Evolutionary conservation across 805 yeast genomes (phyloP), one percentile per base, ranked within the genome.

Genomic region (Blastobotrys terrestris): DNA sequence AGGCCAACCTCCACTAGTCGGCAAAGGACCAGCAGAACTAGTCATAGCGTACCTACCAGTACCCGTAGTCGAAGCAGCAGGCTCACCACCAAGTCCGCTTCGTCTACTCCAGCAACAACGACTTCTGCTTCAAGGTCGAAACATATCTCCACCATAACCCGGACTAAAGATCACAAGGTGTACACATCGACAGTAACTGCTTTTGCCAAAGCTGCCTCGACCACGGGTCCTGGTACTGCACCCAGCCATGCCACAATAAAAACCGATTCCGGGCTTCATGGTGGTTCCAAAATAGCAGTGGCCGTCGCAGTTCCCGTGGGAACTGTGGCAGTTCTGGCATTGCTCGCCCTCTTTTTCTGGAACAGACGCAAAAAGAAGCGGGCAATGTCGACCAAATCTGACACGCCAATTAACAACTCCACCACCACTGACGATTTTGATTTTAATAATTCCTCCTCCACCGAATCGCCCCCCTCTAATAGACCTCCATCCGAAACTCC

Each of bases 301-400:
- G 48, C 48, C 3, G 48, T 45, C 6, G 48, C 48, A 13, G 48
- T 45, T 14, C 48, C 48, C 8, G 48, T 45, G 3, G 48, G 48
- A n/a, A n/a, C 16, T 7, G 35, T 22, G 7, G 48, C 48, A n/a
- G 13, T 45, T 4, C 18, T 15, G 13, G 16, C 40, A 11, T 21
- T 18, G 19, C 39, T 18, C 3, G 40, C 15, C 5, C 22, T 45
- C 13, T 45, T 45, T 21, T 45, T 45, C 40, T 45, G 48, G 48
- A 11, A 13, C 18, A 39, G 48, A 22, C 15, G 39, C 8, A 8
- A 35, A 14, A 22, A 22, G 21, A 26, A 45, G 39, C 13, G 18
- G 44, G 16, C 44, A 20, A 13, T 13, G 44, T 20, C 16, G 44
- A 7, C 44, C 20, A 41, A 41, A 11, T 3, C 44, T 7, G 44